These are phyloP conservation scores for Silene coronaria DNA, from an alignment of 179 eudicot genomes.

Conservation along the genomic window DNA sequence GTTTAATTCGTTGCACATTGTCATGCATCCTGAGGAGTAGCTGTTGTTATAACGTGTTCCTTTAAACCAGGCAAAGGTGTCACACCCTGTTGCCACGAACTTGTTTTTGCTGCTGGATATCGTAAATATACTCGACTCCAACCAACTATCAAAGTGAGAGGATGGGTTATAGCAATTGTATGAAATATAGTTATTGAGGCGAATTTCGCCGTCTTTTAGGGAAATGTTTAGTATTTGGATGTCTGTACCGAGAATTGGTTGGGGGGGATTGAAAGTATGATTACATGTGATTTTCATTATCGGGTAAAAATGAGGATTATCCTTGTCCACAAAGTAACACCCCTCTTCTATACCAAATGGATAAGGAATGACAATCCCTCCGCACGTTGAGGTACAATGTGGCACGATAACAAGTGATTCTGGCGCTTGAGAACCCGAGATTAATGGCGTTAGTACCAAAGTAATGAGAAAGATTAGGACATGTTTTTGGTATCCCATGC, in stretches of 20 bases:
- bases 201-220: slow-evolving; percentile 2
- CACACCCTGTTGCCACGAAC: slow-evolving; percentile 31
- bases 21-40: slow-evolving; percentile 30
- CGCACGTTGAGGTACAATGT: slow-evolving; percentile 18
- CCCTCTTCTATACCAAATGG: slow-evolving; percentile 31
- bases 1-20: slow-evolving; percentile 1
- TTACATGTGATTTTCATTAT: slow-evolving; percentile 11
- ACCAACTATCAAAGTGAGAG: background rate
- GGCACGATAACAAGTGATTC: slow-evolving; percentile 5
- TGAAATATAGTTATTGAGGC: background rate
- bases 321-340: slow-evolving; percentile 3
- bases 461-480: background rate
- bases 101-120: slow-evolving; percentile 17
- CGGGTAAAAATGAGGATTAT: background rate
- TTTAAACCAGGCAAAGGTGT: slow-evolving; percentile 22
- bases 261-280: background rate
- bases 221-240: slow-evolving; percentile 7
- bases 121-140: slow-evolving; percentile 4
- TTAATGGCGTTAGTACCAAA: background rate
- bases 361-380: slow-evolving; percentile 20
- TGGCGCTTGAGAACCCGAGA: background rate
- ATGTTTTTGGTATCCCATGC: background rate
- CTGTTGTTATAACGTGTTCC: background rate
- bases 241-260: background rate
- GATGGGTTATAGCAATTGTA: background rate